A percentile compares a stretch with the other conserved stretches of the same genome.
phyloP scores from a whole-genome alignment of 768 basidiomycete species.

The Royoungia palumana region DNA sequence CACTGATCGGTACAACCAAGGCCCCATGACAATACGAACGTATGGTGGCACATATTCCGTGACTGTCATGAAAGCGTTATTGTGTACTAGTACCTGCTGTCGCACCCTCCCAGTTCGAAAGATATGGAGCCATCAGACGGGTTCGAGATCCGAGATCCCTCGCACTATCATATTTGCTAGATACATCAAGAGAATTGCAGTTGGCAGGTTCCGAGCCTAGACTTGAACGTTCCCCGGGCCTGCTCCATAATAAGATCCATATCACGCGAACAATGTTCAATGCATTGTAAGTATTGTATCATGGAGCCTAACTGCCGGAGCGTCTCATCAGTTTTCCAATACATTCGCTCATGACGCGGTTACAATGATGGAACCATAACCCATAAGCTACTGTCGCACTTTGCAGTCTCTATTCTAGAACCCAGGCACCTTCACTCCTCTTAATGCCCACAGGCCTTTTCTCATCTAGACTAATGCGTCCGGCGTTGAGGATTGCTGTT shows the following conservation, averaged over 20 bases:
- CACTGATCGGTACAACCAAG: conserved; percentile 7
- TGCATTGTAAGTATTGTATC: too few relatives aligned
- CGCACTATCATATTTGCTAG: too few relatives aligned
- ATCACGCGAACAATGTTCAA: neutral
- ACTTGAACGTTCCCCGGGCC: too few relatives aligned
- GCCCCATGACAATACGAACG: conserved; percentile 11
- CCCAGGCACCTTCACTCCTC: conserved; percentile 61
- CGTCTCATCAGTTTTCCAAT: neutral
- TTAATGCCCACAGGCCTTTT: conserved; percentile 78
- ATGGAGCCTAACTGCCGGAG: too few relatives aligned
- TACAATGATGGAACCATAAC: neutral
- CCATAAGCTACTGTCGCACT: conserved; percentile 16
- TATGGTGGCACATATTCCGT: conserved; percentile 6
- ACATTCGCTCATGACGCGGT: neutral
- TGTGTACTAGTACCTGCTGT: neutral
- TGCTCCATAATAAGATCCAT: too few relatives aligned
- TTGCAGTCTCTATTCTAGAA: conserved; percentile 50
- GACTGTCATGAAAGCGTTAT: neutral
- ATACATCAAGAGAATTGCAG: too few relatives aligned
- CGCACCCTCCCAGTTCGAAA: neutral
- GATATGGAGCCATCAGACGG: neutral
- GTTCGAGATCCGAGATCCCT: neutral
- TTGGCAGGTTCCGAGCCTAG: neutral
- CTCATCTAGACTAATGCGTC: conserved; percentile 87
- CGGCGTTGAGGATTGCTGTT: conserved; percentile 87